Conservation (phyloP, 106 monocot genomes). For the Dendrobium officinale region DNA sequence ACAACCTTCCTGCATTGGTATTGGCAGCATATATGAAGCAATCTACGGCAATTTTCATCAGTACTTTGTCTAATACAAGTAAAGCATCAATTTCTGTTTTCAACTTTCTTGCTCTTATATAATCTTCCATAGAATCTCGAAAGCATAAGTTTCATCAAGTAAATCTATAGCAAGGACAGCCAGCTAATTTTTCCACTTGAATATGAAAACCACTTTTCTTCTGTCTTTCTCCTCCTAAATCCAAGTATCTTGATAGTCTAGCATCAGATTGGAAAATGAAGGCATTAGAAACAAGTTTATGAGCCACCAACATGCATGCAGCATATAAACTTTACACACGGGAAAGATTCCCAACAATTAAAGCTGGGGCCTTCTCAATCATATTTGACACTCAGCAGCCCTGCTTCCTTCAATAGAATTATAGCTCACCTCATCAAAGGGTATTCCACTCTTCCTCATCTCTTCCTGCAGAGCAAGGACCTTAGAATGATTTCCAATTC, state of each 20-base stretch:
- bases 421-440: background rate
- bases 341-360: background rate
- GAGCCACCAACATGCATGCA: background rate
- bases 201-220: background rate
- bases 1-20: background rate
- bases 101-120: background rate
- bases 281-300: background rate
- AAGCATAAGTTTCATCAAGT: background rate
- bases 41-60: background rate
- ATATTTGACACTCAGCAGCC: background rate
- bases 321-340: background rate
- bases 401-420: background rate
- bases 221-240: background rate
- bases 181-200: background rate
- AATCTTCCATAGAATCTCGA: constrained; percentile 2
- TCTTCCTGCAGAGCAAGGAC: constrained; percentile 4
- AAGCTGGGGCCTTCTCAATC: background rate
- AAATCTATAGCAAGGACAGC: background rate
- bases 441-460: constrained; percentile 3
- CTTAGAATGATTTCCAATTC: constrained; percentile 6
- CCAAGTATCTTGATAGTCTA: background rate
- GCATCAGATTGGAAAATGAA: background rate
- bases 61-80: background rate
- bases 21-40: background rate
- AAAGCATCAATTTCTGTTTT: background rate